Conservation (phyloP, 2,329 filamentous ascomycete genomes). For the Claviceps sp. region DNA sequence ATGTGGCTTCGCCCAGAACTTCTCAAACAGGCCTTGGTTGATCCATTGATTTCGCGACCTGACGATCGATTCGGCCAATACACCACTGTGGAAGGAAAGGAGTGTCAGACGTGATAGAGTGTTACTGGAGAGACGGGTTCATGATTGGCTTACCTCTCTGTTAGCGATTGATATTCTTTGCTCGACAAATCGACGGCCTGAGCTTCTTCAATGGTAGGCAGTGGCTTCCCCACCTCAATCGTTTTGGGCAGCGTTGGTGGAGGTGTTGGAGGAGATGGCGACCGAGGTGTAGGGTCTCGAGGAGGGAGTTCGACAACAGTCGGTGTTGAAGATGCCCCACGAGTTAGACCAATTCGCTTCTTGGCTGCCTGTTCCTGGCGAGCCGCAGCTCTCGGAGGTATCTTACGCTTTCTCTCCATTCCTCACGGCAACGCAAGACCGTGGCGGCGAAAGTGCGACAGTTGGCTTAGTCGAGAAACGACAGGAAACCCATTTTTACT, state of each 20-base stretch:
- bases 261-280: constrained; percentile 18
- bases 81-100: constrained; percentile 39
- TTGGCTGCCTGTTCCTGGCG: constrained; percentile 47
- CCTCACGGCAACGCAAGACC: background rate
- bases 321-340: constrained; percentile 37
- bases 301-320: constrained; percentile 19
- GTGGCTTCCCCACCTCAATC: constrained; percentile 49
- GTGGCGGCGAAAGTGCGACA: background rate
- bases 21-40: constrained; percentile 58
- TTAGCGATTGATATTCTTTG: constrained; percentile 59
- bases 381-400: constrained; percentile 48
- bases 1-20: constrained; percentile 61
- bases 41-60: constrained; percentile 65
- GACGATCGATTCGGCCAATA: constrained; percentile 58
- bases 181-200: constrained; percentile 50
- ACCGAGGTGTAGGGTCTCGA: constrained; percentile 19
- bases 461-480: constrained; percentile 5
- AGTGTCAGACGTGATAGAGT: background rate
- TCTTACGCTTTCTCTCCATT: constrained; percentile 55
- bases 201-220: constrained; percentile 56
- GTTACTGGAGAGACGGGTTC: background rate
- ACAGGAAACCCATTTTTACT: constrained; percentile 18
- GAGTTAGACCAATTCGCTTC: constrained; percentile 43
- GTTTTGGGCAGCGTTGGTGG: constrained; percentile 44
- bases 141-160: constrained; percentile 45